Percentiles rank a stretch among this genome's conserved stretches.
Evolutionary conservation across 1,139 yeast species (phyloP).

Genomic region (Diutina mesorugosa): DNA sequence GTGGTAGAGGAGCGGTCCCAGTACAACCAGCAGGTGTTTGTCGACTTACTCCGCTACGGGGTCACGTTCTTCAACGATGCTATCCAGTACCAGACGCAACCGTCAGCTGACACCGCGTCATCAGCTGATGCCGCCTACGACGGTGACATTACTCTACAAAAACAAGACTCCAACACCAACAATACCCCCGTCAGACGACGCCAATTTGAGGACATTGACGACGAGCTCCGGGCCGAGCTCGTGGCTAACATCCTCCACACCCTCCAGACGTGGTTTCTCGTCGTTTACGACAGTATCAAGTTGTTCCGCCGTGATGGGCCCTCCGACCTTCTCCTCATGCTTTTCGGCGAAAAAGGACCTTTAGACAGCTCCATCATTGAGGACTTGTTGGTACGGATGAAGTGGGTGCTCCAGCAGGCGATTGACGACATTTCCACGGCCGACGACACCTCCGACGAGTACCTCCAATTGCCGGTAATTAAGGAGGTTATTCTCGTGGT

Average conservation of each 20-base stretch:
- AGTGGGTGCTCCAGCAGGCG: conserved; percentile 10
- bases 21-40: conserved; percentile 7
- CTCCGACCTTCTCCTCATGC: not conserved
- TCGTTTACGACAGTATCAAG: conserved; percentile 10
- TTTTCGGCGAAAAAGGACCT: not conserved
- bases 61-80: conserved; percentile 11
- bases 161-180: conserved; percentile 3
- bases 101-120: not conserved
- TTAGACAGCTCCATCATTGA: not conserved
- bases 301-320: not conserved
- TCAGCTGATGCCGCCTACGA: conserved; percentile 13
- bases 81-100: conserved; percentile 5
- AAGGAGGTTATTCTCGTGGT: conserved; percentile 17
- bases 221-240: conserved; percentile 15
- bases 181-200: conserved; percentile 1
- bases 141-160: conserved; percentile 13
- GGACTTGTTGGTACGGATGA: not conserved
- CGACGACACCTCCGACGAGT: conserved; percentile 6
- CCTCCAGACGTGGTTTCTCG: conserved; percentile 14
- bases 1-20: conserved; percentile 1
- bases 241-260: conserved; percentile 7
- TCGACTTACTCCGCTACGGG: conserved; percentile 13
- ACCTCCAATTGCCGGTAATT: conserved; percentile 9
- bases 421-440: conserved; percentile 10
- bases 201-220: conserved; percentile 14